Conservation (phyloP, 2,329 filamentous ascomycete genomes). For the Calonectria pseudoturangicola region DNA sequence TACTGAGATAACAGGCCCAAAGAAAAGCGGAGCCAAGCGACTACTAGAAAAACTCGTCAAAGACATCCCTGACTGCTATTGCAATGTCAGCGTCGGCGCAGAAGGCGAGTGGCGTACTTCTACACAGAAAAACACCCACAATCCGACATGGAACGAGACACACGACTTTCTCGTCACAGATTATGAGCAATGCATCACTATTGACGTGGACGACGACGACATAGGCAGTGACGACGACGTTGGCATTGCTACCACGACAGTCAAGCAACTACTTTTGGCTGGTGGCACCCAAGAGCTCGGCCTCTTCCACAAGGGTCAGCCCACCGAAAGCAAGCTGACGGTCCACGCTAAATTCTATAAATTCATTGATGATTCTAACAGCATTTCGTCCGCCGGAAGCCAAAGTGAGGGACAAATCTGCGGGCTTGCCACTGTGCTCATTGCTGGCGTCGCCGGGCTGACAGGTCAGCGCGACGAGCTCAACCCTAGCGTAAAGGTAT, state of each 20-base stretch:
- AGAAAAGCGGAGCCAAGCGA: constrained; percentile 51
- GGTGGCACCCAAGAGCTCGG: constrained; percentile 48
- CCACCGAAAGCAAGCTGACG: constrained; percentile 46
- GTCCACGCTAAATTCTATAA: constrained; percentile 51
- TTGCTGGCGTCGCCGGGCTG: constrained; percentile 46
- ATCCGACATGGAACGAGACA: constrained; percentile 53
- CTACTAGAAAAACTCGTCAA: constrained; percentile 50
- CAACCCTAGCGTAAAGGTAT: constrained; percentile 52
- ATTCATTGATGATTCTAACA: constrained; percentile 48
- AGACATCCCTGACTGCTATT: constrained; percentile 52
- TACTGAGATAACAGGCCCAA: constrained; percentile 48
- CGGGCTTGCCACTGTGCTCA: constrained; percentile 50
- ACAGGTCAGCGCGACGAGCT: constrained; percentile 52
- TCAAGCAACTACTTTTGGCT: constrained; percentile 50
- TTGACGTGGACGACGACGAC: constrained; percentile 52
- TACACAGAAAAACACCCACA: constrained; percentile 52
- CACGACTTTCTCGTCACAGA: constrained; percentile 54
- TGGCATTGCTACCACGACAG: constrained; percentile 47
- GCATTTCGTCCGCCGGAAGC: constrained; percentile 39
- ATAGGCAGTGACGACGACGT: constrained; percentile 52
- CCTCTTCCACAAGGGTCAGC: constrained; percentile 48
- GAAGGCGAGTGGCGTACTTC: constrained; percentile 53
- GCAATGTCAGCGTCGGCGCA: constrained; percentile 48
- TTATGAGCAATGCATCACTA: constrained; percentile 48
- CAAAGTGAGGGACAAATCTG: constrained; percentile 51